Conservation (phyloP, 2,329 filamentous ascomycete species). For the Arachnopeziza araneosa region DNA sequence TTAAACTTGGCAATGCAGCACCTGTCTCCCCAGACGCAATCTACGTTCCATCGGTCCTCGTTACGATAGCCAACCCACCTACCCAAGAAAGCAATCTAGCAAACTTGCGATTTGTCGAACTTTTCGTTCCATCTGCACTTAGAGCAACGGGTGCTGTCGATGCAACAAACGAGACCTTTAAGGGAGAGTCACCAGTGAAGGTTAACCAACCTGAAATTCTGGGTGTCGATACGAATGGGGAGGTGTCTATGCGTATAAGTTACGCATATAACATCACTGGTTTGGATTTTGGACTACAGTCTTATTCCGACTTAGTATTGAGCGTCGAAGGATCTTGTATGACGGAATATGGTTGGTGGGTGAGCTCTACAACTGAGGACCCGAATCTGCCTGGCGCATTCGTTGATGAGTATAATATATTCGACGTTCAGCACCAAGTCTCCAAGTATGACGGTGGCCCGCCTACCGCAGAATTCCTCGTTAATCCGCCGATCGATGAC, state of each 20-base stretch:
- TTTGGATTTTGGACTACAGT: constrained; percentile 27
- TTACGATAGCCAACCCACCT: neutral
- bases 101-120: neutral
- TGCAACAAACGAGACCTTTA: neutral
- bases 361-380: neutral
- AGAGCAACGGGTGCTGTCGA: neutral
- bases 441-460: constrained; percentile 2
- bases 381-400: neutral
- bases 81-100: neutral
- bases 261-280: constrained; percentile 25
- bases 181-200: neutral
- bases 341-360: constrained; percentile 28
- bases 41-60: neutral
- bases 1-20: neutral
- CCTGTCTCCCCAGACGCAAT: neutral
- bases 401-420: neutral
- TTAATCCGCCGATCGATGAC: no score
- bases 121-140: neutral
- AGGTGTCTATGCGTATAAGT: constrained; percentile 8
- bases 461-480: neutral
- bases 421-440: neutral
- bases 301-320: constrained; percentile 21
- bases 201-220: neutral
- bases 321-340: constrained; percentile 25
- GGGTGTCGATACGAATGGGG: neutral